Evolutionary conservation across 768 basidiomycete species (phyloP), one percentile per base, ranked within the genome.

Genomic region (Phaeotremella fagi): DNA sequence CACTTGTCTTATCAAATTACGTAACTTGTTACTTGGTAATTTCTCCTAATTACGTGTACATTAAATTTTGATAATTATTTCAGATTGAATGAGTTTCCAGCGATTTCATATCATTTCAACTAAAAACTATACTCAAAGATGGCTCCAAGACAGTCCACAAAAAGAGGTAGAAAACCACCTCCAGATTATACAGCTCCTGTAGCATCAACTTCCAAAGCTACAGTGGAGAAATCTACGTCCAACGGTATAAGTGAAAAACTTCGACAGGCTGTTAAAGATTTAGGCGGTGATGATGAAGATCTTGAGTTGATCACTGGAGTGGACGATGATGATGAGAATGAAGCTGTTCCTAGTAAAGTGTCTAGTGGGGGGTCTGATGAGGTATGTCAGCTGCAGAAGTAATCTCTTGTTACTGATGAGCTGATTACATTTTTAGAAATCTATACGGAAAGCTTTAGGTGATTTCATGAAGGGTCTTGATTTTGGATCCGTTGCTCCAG

Each of bases 281-380:
- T 74, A 3, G 72, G 72, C 18, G 72, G 72, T 18, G 72, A 74
- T 50, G 72, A 74, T 11, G 63, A 68, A 23, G 72, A 74, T 61
- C 53, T 70, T 22, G 59, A 65, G 23, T 45, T 74, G 41, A 60
- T 74, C 11, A 57, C 55, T 22, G 72, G 68, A 2, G 55, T 74
- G n/a, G 67, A 69, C 38, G 64, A 63, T 22, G 63, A 64, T 48
- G 70, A 63, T 26, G 64, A 60, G 29, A 63, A 59, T 12, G 57
- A 51, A 20, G 55, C 25, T 31, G 38, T 41, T 25, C 51, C 3
- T 44, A 26, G 20, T 22, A 55, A 44, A 27, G 24, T 11, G 12
- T 12, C 9, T 7, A 41, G 20, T 41, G 38, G 9, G 12, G 27
- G 37, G 11, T 16, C 24, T 1, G 48, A 49, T 42, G 60, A 61